Evolutionary conservation across 2,329 filamentous ascomycete species (phyloP).

Genomic region (Herpotrichia juniperi): DNA sequence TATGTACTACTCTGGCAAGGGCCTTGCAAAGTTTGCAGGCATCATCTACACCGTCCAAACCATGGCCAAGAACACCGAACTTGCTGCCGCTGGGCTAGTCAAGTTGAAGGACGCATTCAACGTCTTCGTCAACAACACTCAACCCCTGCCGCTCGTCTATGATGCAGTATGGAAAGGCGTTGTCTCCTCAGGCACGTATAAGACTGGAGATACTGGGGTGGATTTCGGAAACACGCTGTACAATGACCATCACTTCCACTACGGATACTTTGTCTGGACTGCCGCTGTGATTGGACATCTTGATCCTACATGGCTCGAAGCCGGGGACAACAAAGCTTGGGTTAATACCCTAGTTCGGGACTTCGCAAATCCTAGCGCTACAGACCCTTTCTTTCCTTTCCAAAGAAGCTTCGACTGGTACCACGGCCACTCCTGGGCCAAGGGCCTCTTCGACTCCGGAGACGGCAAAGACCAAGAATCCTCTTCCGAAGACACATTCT

Average conservation of each 20-base stretch:
- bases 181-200: slow-evolving; percentile 79
- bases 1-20: slow-evolving; percentile 87
- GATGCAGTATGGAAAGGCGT: slow-evolving; percentile 77
- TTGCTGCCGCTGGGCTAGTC: slow-evolving; percentile 58
- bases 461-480: slow-evolving; percentile 91
- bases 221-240: slow-evolving; percentile 94
- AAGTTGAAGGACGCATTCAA: slow-evolving; percentile 58
- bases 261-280: slow-evolving; percentile 87
- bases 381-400: slow-evolving; percentile 77
- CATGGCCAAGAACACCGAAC: slow-evolving; percentile 65
- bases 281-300: slow-evolving; percentile 85
- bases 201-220: slow-evolving; percentile 63
- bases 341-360: slow-evolving; percentile 86
- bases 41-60: slow-evolving; percentile 56
- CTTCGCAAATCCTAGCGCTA: slow-evolving; percentile 74
- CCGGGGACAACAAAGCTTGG: slow-evolving; percentile 73
- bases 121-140: slow-evolving; percentile 55
- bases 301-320: slow-evolving; percentile 73
- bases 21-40: slow-evolving; percentile 52
- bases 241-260: slow-evolving; percentile 72
- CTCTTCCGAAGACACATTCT: slow-evolving; percentile 90
- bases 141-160: slow-evolving; percentile 61
- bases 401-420: slow-evolving; percentile 84
- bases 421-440: slow-evolving; percentile 91
- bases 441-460: slow-evolving; percentile 73